These are phyloP conservation scores for Selaginella tamariscina DNA, from an alignment of 75 land plant species.

Conservation along the genomic window DNA sequence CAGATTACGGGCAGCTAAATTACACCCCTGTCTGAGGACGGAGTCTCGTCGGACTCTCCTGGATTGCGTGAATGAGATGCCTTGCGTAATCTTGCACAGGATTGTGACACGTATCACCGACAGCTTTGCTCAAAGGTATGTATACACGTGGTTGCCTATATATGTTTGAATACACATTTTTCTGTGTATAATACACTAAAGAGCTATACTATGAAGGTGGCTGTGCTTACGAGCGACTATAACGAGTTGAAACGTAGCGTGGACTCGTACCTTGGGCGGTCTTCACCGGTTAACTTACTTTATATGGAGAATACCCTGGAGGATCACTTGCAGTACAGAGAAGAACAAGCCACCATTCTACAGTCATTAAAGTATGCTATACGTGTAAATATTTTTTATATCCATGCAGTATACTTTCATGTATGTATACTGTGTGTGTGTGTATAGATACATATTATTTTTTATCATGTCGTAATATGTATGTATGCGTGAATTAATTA, in stretches of 20 bases:
- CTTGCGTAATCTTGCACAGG: conserved; percentile 39
- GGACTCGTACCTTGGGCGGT: conserved; percentile 33
- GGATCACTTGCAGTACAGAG: conserved; percentile 39
- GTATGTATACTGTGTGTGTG: too few species aligned
- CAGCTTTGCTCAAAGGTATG: conserved; percentile 68
- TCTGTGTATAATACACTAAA: too few species aligned
- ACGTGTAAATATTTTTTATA: conserved; percentile 2
- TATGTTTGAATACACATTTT: too few species aligned
- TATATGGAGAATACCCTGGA: conserved; percentile 44
- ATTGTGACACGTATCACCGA: conserved; percentile 50
- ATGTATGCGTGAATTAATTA: too few species aligned
- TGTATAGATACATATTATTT: too few species aligned
- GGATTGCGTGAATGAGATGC: conserved; percentile 71
- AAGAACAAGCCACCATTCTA: conserved; percentile 80
- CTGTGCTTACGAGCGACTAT: conserved; percentile 49
- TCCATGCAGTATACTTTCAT: too few species aligned
- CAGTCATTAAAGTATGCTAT: conserved; percentile 75
- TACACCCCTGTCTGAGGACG: conserved; percentile 62
- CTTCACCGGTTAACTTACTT: conserved; percentile 32
- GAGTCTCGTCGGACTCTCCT: conserved; percentile 43
- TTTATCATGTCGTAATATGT: too few species aligned
- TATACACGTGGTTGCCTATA: too few species aligned
- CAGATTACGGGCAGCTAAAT: conserved; percentile 40
- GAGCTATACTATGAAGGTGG: too few species aligned
- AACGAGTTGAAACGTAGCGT: conserved; percentile 45